A percentile compares a stretch with the other conserved stretches of the same genome.
phyloP scores from a whole-genome alignment of 2,329 filamentous ascomycete species.

The Aspergillus neoniger region DNA sequence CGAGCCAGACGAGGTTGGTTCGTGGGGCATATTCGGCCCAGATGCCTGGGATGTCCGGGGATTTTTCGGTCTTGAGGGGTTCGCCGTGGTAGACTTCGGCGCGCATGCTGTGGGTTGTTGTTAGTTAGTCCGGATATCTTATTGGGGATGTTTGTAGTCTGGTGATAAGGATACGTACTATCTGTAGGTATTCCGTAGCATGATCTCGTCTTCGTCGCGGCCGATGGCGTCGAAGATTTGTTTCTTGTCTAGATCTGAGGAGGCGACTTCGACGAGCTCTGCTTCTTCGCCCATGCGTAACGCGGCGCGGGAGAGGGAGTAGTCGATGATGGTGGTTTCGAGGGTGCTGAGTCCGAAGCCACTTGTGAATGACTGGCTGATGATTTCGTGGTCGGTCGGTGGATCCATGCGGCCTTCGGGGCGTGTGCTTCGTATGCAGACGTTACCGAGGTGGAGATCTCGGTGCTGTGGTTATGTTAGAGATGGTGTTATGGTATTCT shows the following conservation, averaged over 20 bases:
- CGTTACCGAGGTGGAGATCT: constrained; percentile 67
- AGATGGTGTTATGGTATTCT: not conserved
- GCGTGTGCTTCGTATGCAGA: constrained; percentile 55
- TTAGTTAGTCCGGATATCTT: not conserved
- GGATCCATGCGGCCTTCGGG: constrained; percentile 35
- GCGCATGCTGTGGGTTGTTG: constrained; percentile 37
- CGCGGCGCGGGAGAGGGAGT: constrained; percentile 65
- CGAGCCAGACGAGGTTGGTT: constrained; percentile 66
- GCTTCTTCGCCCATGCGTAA: constrained; percentile 37
- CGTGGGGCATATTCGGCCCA: constrained; percentile 61
- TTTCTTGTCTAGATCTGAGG: constrained; percentile 47
- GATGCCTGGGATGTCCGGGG: constrained; percentile 37
- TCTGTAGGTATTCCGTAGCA: constrained; percentile 46
- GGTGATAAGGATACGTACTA: constrained; percentile 32
- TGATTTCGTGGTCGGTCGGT: constrained; percentile 34
- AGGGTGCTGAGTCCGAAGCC: constrained; percentile 56
- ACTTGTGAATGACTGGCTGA: constrained; percentile 36
- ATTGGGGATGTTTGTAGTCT: not conserved
- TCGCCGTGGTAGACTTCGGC: constrained; percentile 46
- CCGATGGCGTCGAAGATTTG: constrained; percentile 46
- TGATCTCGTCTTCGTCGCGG: constrained; percentile 43
- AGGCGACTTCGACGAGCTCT: constrained; percentile 37
- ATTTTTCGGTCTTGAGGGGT: constrained; percentile 43
- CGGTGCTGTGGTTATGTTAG: constrained; percentile 51
- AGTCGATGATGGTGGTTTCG: constrained; percentile 67